These are phyloP conservation scores for Aspergillus glaucus DNA, from an alignment of 2,329 filamentous ascomycete genomes.

Conservation along the genomic window DNA sequence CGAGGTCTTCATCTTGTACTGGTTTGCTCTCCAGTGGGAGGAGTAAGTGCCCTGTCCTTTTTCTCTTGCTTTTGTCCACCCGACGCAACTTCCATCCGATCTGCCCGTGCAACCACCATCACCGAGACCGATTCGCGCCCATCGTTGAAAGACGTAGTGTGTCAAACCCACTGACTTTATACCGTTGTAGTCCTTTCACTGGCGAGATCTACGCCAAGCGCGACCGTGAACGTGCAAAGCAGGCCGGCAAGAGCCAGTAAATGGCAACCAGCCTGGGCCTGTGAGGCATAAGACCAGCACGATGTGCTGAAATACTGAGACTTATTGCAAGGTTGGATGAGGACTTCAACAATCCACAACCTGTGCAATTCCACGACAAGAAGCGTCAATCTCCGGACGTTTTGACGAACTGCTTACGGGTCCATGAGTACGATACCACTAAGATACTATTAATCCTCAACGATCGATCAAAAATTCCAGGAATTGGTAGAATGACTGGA, in stretches of 20 bases:
- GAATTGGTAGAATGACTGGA: background rate
- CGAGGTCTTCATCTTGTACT: conserved; percentile 71
- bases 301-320: background rate
- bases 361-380: conserved; percentile 1
- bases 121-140: background rate
- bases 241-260: conserved; percentile 34
- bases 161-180: conserved; percentile 8
- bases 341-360: conserved; percentile 5
- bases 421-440: background rate
- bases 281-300: background rate
- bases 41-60: conserved; percentile 48
- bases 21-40: conserved; percentile 75
- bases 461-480: conserved; percentile 3
- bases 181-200: conserved; percentile 66
- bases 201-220: conserved; percentile 82
- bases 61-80: conserved; percentile 2
- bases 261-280: background rate
- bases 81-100: background rate
- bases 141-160: background rate
- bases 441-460: conserved; percentile 17
- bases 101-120: background rate
- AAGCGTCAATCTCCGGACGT: background rate
- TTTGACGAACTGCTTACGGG: background rate
- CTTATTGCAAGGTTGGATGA: conserved; percentile 1
- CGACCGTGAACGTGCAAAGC: conserved; percentile 36